Conservation (phyloP, 495 filamentous ascomycete species). For the Podospora sp. region DNA sequence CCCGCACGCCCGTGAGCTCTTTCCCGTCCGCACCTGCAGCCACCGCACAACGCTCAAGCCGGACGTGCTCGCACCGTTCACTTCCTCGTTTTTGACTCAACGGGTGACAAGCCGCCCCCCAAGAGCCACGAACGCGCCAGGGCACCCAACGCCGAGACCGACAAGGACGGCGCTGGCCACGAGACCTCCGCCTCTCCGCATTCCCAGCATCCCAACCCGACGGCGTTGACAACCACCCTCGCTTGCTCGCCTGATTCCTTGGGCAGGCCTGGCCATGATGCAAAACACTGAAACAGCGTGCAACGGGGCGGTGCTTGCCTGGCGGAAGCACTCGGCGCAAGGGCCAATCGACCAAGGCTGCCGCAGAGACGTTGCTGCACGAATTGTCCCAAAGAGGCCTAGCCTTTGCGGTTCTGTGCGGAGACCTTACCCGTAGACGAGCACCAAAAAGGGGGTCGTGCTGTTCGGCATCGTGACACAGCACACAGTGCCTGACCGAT, state of each 20-base stretch:
- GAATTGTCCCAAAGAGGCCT: conserved; percentile 20
- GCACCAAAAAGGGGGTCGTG: conserved; percentile 4
- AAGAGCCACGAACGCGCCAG: not conserved
- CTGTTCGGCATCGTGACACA: conserved; percentile 7
- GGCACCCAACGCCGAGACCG: not conserved
- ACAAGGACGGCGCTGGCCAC: no score
- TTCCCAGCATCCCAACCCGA: no score
- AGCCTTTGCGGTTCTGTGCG: conserved; percentile 1
- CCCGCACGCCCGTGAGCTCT: conserved; percentile 5
- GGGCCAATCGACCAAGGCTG: conserved; percentile 13
- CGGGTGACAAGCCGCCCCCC: not conserved
- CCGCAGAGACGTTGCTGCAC: conserved; percentile 14
- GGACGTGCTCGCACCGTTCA: conserved; percentile 1
- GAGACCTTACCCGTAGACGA: conserved; percentile 19
- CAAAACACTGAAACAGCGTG: conserved; percentile 30
- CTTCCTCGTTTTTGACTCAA: not conserved
- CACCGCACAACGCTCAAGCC: conserved; percentile 11
- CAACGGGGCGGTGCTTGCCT: conserved; percentile 22
- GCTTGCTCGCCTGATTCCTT: not conserved
- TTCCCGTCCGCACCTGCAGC: conserved; percentile 8
- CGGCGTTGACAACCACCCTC: not conserved
- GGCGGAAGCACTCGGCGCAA: conserved; percentile 7
- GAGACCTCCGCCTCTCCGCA: no score
- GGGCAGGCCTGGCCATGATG: conserved; percentile 17
- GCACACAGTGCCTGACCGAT: conserved; percentile 14